Evolutionary conservation across 2,329 filamentous ascomycete genomes (phyloP).

Genomic region (Colletotrichum sp.): DNA sequence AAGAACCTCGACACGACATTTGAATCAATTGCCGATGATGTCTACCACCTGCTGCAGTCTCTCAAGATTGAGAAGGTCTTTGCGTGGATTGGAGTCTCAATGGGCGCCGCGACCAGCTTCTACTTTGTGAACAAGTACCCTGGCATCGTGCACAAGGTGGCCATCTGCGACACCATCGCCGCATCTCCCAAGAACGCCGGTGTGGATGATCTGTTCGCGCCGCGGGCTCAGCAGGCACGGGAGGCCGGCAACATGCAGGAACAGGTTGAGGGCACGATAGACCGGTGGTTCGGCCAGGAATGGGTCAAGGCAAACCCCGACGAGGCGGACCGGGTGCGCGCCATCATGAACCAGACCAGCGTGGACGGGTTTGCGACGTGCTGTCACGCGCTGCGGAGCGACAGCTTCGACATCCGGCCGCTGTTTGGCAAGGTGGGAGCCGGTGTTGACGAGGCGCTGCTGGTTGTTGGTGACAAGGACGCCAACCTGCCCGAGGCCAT

Average conservation of each 20-base stretch:
- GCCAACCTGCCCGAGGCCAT: slow-evolving; percentile 44
- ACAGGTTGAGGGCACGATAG: slow-evolving; percentile 36
- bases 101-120: slow-evolving; percentile 46
- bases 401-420: slow-evolving; percentile 43
- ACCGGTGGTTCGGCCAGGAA: slow-evolving; percentile 44
- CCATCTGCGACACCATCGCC: slow-evolving; percentile 45
- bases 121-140: slow-evolving; percentile 44
- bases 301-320: slow-evolving; percentile 39
- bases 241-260: slow-evolving; percentile 34
- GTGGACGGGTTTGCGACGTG: slow-evolving; percentile 47
- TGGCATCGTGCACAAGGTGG: slow-evolving; percentile 39
- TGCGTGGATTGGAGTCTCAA: slow-evolving; percentile 50
- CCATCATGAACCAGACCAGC: slow-evolving; percentile 40
- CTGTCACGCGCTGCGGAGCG: slow-evolving; percentile 39
- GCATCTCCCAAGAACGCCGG: slow-evolving; percentile 41
- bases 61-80: slow-evolving; percentile 36
- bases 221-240: slow-evolving; percentile 37
- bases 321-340: slow-evolving; percentile 39
- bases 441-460: slow-evolving; percentile 38
- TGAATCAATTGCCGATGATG: slow-evolving; percentile 41
- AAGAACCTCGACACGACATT: slow-evolving; percentile 41
- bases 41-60: slow-evolving; percentile 35
- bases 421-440: slow-evolving; percentile 35
- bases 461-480: slow-evolving; percentile 46
- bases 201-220: slow-evolving; percentile 38